Percentiles rank a stretch among this genome's conserved stretches.
Evolutionary conservation across 2,329 filamentous ascomycete species (phyloP).

Genomic region (Claviceps spartinae): DNA sequence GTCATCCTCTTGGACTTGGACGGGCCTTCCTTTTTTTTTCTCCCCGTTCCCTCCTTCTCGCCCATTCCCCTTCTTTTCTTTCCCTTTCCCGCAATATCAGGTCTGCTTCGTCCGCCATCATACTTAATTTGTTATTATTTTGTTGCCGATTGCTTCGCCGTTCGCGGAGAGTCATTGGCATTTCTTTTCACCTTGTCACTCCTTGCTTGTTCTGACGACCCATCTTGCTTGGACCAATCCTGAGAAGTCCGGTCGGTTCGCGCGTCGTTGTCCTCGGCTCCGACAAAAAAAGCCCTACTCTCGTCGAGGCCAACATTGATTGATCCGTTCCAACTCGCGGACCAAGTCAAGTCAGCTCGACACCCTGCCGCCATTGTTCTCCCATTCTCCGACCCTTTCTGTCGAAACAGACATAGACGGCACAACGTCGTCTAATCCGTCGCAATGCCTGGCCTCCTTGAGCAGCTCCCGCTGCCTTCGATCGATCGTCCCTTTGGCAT

Average conservation of each 20-base stretch:
- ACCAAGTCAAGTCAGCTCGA: neutral
- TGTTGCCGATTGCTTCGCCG: neutral
- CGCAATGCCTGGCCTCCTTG: conserved; percentile 33
- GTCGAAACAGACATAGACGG: neutral
- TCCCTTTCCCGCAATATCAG: conserved; percentile 13
- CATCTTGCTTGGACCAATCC: conserved; percentile 1
- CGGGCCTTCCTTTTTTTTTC: neutral
- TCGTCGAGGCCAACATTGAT: conserved; percentile 2
- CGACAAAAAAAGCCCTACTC: conserved; percentile 2
- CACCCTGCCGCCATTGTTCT: neutral
- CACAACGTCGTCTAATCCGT: conserved; percentile 8
- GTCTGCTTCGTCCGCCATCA: conserved; percentile 6
- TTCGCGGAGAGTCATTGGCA: conserved; percentile 1
- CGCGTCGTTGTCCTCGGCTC: conserved; percentile 1
- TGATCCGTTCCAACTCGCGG: neutral
- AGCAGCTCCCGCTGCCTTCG: conserved; percentile 55
- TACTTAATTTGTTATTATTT: conserved; percentile 6
- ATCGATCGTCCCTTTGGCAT: conserved; percentile 88
- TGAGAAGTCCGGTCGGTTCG: neutral
- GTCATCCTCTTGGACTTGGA: neutral
- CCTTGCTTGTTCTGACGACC: conserved; percentile 14
- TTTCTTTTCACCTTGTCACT: conserved; percentile 20
- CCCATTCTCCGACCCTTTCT: neutral
- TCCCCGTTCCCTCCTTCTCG: conserved; percentile 7
- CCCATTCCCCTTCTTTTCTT: conserved; percentile 7